A percentile compares a stretch with the other conserved stretches of the same genome.
phyloP scores from a whole-genome alignment of 495 filamentous ascomycete genomes.

The Penicillium cosmopolitanum region DNA sequence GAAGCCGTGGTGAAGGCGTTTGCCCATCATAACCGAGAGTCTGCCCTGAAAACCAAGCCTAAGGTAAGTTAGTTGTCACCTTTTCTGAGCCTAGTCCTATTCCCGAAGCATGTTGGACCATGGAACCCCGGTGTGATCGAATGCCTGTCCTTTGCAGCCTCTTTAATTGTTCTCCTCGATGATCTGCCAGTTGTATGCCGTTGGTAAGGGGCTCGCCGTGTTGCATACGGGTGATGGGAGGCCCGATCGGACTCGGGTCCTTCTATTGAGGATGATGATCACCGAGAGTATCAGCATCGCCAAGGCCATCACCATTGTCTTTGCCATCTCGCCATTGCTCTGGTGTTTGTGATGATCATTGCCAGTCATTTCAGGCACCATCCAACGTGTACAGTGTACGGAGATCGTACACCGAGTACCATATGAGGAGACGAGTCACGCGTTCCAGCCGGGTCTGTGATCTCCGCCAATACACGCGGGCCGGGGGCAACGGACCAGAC shows the following conservation, averaged over 20 bases:
- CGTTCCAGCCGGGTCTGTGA: slow-evolving; percentile 4
- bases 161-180: too few species aligned
- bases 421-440: neutral
- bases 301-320: neutral
- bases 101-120: neutral
- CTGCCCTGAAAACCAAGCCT: slow-evolving; percentile 80
- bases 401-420: too few species aligned
- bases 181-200: neutral
- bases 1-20: slow-evolving; percentile 70
- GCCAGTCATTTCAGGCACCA: too few species aligned
- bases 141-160: neutral
- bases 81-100: neutral
- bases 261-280: neutral
- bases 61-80: slow-evolving; percentile 60
- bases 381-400: neutral
- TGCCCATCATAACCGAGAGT: slow-evolving; percentile 64
- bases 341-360: neutral
- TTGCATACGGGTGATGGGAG: neutral
- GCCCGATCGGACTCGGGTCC: neutral
- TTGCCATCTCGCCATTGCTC: neutral
- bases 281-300: neutral
- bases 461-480: slow-evolving; percentile 5
- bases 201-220: neutral
- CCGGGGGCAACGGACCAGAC: slow-evolving; percentile 4
- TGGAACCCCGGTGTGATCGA: neutral